Conservation (phyloP, 805 yeast species). For the Yamadazyma takamatsuzukensis region DNA sequence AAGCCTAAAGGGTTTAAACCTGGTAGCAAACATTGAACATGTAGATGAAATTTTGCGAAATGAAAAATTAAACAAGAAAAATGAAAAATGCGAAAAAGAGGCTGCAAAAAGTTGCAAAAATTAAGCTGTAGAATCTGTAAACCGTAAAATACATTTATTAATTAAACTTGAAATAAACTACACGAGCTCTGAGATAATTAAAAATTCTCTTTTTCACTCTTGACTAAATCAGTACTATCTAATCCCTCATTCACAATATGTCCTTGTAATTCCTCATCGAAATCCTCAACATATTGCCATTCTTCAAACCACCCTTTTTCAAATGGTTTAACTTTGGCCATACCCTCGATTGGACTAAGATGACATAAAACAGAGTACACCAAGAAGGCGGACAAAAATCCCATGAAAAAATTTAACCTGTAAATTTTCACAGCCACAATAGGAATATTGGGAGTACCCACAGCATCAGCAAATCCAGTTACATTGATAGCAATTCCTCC, state of each 20-base stretch:
- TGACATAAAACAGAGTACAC: slow-evolving; percentile 52
- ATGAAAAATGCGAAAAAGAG: too few relatives aligned
- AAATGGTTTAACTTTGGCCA: slow-evolving; percentile 32
- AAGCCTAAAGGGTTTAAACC: too few relatives aligned
- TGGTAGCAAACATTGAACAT: too few relatives aligned
- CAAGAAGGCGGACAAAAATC: slow-evolving; percentile 57
- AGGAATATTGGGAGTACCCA: slow-evolving; percentile 67
- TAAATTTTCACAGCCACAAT: slow-evolving; percentile 73
- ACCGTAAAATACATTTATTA: too few relatives aligned
- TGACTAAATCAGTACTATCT: too few relatives aligned
- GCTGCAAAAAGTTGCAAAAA: too few relatives aligned
- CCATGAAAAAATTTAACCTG: slow-evolving; percentile 71
- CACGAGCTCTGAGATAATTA: too few relatives aligned
- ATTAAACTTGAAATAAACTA: too few relatives aligned
- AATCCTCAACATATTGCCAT: slow-evolving; percentile 61
- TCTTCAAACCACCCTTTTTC: slow-evolving; percentile 63
- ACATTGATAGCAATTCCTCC: slow-evolving; percentile 80
- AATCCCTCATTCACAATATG: slow-evolving; percentile 20
- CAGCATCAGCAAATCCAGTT: slow-evolving; percentile 84
- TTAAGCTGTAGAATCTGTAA: too few relatives aligned
- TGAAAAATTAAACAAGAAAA: too few relatives aligned
- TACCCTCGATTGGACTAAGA: slow-evolving; percentile 49
- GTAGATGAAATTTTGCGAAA: too few relatives aligned
- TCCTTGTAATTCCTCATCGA: slow-evolving; percentile 42
- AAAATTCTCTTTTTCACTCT: too few relatives aligned